Evolutionary conservation across 2,329 filamentous ascomycete species (phyloP), one percentile per base, ranked within the genome.

Genomic region (Colletotrichum gigasporum): DNA sequence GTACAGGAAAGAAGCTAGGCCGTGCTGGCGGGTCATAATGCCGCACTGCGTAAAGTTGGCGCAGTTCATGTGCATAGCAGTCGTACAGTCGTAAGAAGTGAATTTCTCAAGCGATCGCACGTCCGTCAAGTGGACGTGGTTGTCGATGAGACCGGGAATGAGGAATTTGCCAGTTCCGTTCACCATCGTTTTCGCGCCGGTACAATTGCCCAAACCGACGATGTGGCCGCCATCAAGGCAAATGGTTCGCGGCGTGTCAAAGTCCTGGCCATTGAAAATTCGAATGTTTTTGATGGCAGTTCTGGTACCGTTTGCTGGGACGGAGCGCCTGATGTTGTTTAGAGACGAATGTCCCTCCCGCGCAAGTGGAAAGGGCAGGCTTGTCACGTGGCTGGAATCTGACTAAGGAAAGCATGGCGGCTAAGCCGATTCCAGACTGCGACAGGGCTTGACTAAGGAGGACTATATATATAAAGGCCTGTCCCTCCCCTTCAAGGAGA

Each of bases 1-100:
- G n/a, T 53, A 37, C 4, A 53, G 18, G 32, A 39, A 53, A 16
- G 32, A 39, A 5, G 32, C 50, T 14, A 41, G 18, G 16, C 32
- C 20, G 18, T 35, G 16, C 8, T 39, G 14, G 18, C 32, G 50
- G n/a, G 32, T 20, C 2, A 41, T 14, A n/a, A 35, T 37, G n/a
- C 20, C 50, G 28, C 55, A 53, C 20, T 87, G 84, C 28, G 87
- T 86, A 52, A 70, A 71, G 24, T 68, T 65, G 5, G 51, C 18
- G 53, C 72, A 73, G 22, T 61, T 70, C 71, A 73, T 74, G 47
- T 73, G 69, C 26, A 74, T 61, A 14, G 63, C 66, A 6, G 71
- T 72, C 3, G 72, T 73, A 20, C 73, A 67, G 10, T 71, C 72
- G 57, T 71, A 72, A 7, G 70, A 68, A 24, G 69, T 71, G 51